Evolutionary conservation across 73 alveolate species (phyloP).

Genomic region (Uronychia binucleata): DNA sequence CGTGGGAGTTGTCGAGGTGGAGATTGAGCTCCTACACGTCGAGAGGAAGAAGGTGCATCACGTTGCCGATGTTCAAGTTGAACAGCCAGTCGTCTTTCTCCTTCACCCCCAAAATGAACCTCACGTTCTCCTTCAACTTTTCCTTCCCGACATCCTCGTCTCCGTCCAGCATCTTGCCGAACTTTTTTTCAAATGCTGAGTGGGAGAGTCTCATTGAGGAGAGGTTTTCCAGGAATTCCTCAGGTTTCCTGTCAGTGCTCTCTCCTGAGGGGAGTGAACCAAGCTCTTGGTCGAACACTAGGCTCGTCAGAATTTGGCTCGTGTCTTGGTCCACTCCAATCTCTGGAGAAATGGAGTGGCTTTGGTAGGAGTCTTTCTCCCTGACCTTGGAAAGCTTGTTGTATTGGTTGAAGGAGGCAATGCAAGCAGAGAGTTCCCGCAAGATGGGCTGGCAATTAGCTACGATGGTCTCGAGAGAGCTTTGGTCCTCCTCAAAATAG

Average conservation of each 20-base stretch:
- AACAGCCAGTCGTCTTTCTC: conserved; percentile 90
- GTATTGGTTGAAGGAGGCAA: background rate
- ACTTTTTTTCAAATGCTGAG: background rate
- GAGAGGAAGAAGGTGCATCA: conserved; percentile 89
- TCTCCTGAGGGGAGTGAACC: background rate
- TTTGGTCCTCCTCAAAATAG: background rate
- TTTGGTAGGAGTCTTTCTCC: background rate
- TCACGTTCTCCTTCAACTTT: conserved; percentile 46
- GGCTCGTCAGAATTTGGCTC: background rate
- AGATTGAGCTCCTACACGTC: conserved; percentile 81
- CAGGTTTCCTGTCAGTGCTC: background rate
- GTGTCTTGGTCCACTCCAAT: background rate
- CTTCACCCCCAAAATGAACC: conserved; percentile 69
- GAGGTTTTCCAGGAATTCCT: background rate
- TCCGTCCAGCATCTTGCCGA: background rate
- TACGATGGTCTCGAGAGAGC: background rate
- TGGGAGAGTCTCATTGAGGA: background rate
- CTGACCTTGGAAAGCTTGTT: background rate
- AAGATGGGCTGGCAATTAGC: background rate
- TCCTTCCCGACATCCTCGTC: conserved; percentile 24
- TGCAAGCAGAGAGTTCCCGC: background rate
- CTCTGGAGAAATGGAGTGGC: background rate
- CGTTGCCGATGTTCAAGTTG: conserved; percentile 88
- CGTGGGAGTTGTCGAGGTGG: conserved; percentile 84
- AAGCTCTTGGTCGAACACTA: background rate